Percentiles rank a stretch among this genome's conserved stretches.
Conservation (phyloP, 805 yeast genomes). For the Blastobotrys americana region DNA sequence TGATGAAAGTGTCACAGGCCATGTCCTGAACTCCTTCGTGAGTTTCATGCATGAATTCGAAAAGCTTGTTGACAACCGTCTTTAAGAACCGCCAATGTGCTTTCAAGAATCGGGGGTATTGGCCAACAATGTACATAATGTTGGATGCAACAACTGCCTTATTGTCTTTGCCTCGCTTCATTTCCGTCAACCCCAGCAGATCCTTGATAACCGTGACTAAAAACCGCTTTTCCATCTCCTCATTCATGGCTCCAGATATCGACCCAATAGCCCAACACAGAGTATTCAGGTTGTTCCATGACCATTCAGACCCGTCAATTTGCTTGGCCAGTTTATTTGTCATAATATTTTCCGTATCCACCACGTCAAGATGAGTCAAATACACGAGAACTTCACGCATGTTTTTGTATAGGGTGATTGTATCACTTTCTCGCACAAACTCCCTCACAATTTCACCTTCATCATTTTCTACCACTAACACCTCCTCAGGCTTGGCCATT, state of each 20-base stretch:
- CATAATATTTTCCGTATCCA: slow-evolving; percentile 92
- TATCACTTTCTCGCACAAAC: slow-evolving; percentile 93
- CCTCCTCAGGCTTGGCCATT: slow-evolving; percentile 99
- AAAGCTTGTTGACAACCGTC: slow-evolving; percentile 89
- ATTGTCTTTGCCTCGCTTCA: slow-evolving; percentile 95
- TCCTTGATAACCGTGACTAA: slow-evolving; percentile 91
- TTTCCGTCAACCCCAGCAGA: slow-evolving; percentile 81
- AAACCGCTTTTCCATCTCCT: slow-evolving; percentile 92
- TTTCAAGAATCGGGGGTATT: slow-evolving; percentile 92
- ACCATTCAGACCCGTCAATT: slow-evolving; percentile 96
- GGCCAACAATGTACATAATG: slow-evolving; percentile 99
- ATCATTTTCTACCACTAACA: slow-evolving; percentile 91
- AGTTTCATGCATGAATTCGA: slow-evolving; percentile 99
- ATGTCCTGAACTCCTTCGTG: slow-evolving; percentile 99
- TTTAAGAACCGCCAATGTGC: slow-evolving; percentile 98
- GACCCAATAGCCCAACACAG: slow-evolving; percentile 99
- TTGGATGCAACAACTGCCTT: slow-evolving; percentile 99
- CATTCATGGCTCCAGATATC: slow-evolving; percentile 97
- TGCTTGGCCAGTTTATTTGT: slow-evolving; percentile 84
- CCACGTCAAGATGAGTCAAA: slow-evolving; percentile 89
- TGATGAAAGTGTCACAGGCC: slow-evolving; percentile 99
- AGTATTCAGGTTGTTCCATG: slow-evolving; percentile 96
- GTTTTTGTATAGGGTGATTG: slow-evolving; percentile 88
- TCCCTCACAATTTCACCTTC: slow-evolving; percentile 99
- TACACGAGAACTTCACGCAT: slow-evolving; percentile 95